Evolutionary conservation across 148 eudicot species (phyloP), one percentile per base, ranked within the genome.

Genomic region (Dysphania ambrosioides): DNA sequence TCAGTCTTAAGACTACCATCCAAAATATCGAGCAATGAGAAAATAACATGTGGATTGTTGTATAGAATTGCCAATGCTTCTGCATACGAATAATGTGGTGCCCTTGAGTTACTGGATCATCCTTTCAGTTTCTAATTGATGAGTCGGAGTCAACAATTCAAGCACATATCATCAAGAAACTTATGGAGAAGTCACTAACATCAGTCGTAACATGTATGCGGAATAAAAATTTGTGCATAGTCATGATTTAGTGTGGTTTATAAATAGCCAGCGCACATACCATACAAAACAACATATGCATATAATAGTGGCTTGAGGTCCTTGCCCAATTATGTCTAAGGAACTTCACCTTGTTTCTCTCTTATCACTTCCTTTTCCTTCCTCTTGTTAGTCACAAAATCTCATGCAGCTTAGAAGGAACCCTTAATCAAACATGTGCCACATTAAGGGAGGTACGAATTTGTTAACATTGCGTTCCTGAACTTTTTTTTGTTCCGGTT

Each of bases 401-500:
- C 79, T 9, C 19, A 74, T 8, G 79, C 81, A 1, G 72, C 4
- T 55, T 56, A 13, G 86, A 83, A 68, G 86, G 86, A 18, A 76
- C 78, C 64, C 71, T 83, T 4, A 75, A 51, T 7, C 63, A 77
- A 32, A 79, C 86, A 11, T 83, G 86, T 36, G 73, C 40, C 56
- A 83, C 78, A 0, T n/a, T n/a, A n/a, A n/a, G 80, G 83, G 0
- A 62, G 49, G 58, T 83, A 83, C 59, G 27, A 73, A n/a, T 79
- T 66, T 57, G 80, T 83, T 21, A 83, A 83, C 60, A 31, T 80
- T 13, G 86, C 86, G 0, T 83, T 83, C 55, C 79, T 83, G 7
- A 24, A 71, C 35, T n/a, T 57, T 24, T 0, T 83, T 83, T 40
- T 83, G 86, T 6, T 47, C 38, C 15, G 76, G 83, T 2, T 75